Evolutionary conservation across 192 early-diverging fungal genomes (phyloP).

Genomic region (Coemansia aciculifera): DNA sequence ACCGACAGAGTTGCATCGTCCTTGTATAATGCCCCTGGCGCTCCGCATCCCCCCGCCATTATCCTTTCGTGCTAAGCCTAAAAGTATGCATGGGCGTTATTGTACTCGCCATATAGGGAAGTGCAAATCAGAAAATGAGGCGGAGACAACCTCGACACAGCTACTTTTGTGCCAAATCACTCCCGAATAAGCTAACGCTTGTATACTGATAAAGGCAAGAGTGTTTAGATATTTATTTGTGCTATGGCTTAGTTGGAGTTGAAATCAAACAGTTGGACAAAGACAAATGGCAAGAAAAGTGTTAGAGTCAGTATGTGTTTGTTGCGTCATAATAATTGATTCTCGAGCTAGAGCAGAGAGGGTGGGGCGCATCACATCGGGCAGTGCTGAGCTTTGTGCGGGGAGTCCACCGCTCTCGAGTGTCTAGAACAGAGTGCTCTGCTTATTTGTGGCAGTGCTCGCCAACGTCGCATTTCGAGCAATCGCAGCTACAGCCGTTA

Average conservation of each 20-base stretch:
- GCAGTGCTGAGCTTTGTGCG: not conserved
- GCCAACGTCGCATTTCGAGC: not conserved
- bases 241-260: not conserved
- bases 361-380: not conserved
- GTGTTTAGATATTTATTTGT: conserved; percentile 1
- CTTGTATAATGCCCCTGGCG: not conserved
- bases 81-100: not conserved
- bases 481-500: not conserved
- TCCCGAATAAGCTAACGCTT: not conserved
- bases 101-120: not conserved
- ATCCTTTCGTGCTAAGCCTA: conserved; percentile 5
- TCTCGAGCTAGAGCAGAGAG: not conserved
- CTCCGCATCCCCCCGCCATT: not conserved
- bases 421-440: not conserved
- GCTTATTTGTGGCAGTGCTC: not conserved
- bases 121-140: not conserved
- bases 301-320: not conserved
- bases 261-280: not conserved
- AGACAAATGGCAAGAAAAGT: not conserved
- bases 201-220: not conserved
- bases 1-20: not conserved
- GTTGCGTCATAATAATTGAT: not conserved
- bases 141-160: not conserved
- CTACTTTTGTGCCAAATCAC: not conserved
- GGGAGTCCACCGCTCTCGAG: not conserved